Evolutionary conservation across 306 rosid genomes (phyloP).

Genomic region (Glycine latifolia): DNA sequence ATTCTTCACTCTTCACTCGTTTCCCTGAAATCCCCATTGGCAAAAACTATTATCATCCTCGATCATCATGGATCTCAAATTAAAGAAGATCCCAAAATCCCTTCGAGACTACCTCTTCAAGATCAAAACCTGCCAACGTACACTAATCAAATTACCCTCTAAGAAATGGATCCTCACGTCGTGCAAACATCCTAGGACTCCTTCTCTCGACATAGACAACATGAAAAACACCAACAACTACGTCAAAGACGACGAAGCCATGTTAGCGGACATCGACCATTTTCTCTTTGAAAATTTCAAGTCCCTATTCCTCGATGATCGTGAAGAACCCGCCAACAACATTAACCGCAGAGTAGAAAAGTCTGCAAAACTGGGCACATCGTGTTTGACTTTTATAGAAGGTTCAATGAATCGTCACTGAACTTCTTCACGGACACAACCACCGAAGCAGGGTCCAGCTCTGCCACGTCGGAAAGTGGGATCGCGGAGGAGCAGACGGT

Average conservation of each 20-base stretch:
- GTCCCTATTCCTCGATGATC: conserved; percentile 59
- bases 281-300: conserved; percentile 82
- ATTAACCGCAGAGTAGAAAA: background rate
- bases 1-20: background rate
- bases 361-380: conserved; percentile 30
- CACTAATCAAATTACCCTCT: conserved; percentile 56
- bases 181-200: conserved; percentile 72
- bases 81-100: conserved; percentile 59
- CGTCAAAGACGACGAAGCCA: conserved; percentile 55
- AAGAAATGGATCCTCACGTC: conserved; percentile 61
- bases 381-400: conserved; percentile 39
- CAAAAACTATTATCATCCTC: background rate
- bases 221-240: background rate
- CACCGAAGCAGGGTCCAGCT: conserved; percentile 54
- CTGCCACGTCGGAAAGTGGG: background rate
- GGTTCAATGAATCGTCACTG: conserved; percentile 36
- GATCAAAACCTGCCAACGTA: conserved; percentile 52
- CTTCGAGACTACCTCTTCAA: conserved; percentile 57
- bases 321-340: background rate
- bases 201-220: conserved; percentile 59
- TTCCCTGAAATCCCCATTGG: too few species aligned
- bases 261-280: conserved; percentile 69
- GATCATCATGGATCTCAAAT: too few species aligned
- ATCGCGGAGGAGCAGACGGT: background rate
- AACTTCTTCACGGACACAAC: conserved; percentile 48